Evolutionary conservation across 2,329 filamentous ascomycete species (phyloP), one percentile per base, ranked within the genome.

Genomic region (Calonectria pteridis): DNA sequence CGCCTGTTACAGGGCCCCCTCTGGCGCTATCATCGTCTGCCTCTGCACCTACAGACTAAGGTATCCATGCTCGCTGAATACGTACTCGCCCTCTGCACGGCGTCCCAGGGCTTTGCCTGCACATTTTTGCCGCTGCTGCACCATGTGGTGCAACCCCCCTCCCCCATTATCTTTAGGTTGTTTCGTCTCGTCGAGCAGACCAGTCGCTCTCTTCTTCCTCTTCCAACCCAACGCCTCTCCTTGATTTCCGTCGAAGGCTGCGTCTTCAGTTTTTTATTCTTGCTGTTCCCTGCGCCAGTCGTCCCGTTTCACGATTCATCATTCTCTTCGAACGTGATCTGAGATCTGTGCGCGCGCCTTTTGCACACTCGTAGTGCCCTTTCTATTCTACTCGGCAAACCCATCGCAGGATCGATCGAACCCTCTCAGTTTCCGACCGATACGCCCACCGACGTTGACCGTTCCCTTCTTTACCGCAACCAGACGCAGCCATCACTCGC

Each of bases 351-450:
- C 73, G 74, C 71, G 59, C 55, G 66, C 76, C 73, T 75, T 68
- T 75, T 66, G 71, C 71, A 69, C 71, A 69, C 40, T 33, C 65
- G 64, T 59, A 65, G 70, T 72, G 67, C 69, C 66, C 64, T 65
- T 67, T 58, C 49, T 62, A 50, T 67, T 31, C 62, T 59, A 33
- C 71, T 77, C 75, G 69, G 77, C 77, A 80, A 75, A 72, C 59
- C 72, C 77, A 77, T 81, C 79, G 79, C 79, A 81, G 79, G 79
- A 81, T 76, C 79, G 79, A 81, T 80, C 51, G 71, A 75, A 79
- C 63, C 28, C 68, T 68, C 63, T 37, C 73, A 71, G 73, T 76
- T 77, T 78, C 75, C 73, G 73, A 76, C 74, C 69, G 74, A 79
- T 74, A 76, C 76, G 20, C 74, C 66, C 75, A 73, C 77, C 77